Conservation (phyloP, 176 grass and related monocot genomes). For the Musa troglodytarum region DNA sequence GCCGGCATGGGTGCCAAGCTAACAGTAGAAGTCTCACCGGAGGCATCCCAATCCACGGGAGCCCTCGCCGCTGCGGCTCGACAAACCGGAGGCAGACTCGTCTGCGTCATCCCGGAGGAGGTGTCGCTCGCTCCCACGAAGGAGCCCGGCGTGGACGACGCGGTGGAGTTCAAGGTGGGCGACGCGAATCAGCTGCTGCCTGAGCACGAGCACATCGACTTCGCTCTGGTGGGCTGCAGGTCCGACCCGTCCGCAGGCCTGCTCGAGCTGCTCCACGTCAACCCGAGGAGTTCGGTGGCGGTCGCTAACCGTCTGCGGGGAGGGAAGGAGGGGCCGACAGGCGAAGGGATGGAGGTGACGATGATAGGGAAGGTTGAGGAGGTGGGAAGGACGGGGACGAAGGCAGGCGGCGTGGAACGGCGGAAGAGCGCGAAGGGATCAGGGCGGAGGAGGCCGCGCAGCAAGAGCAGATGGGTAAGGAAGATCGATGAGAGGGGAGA, state of each 20-base stretch:
- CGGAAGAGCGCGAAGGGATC: background rate
- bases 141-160: slow-evolving; percentile 28
- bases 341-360: slow-evolving; percentile 37
- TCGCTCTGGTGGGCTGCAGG: slow-evolving; percentile 33
- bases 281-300: slow-evolving; percentile 25
- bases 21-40: slow-evolving; percentile 33
- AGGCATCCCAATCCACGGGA: slow-evolving; percentile 33
- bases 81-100: slow-evolving; percentile 30
- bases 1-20: slow-evolving; percentile 33
- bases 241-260: slow-evolving; percentile 19
- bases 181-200: slow-evolving; percentile 27
- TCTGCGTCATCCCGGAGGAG: slow-evolving; percentile 33
- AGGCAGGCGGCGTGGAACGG: background rate
- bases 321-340: slow-evolving; percentile 29
- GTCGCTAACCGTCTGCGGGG: slow-evolving; percentile 27
- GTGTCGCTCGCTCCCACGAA: slow-evolving; percentile 18
- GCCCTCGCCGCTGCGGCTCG: slow-evolving; percentile 33
- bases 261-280: slow-evolving; percentile 32
- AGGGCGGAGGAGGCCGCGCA: background rate
- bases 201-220: slow-evolving; percentile 38
- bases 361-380: slow-evolving; percentile 28
- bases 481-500: slow-evolving; percentile 34
- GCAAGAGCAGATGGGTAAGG: slow-evolving; percentile 31
- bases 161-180: slow-evolving; percentile 35
- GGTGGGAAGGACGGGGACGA: background rate